Base-by-base conservation (phyloP, 2,329 filamentous ascomycete species). In the Pleoardoris graminearum region DNA sequence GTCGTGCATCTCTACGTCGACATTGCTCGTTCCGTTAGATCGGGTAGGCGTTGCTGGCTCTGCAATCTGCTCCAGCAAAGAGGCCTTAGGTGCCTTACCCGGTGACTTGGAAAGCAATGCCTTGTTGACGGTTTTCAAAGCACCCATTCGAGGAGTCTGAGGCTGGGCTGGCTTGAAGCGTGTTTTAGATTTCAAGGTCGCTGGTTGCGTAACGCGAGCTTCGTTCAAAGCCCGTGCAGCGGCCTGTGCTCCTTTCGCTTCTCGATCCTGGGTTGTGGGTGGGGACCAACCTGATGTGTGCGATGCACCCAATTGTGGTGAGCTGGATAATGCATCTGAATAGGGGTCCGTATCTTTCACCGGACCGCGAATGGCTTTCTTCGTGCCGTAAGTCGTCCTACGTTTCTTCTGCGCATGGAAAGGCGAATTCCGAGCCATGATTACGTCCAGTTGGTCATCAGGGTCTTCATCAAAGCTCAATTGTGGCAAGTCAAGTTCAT, bases 181-280 rank as follows among this genome's bases (percentile, higher is more conserved):
- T 11, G 53, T 50, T 30, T 44, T 59, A 3, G 59, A 55, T 46
- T 70, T 73, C 39, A 68, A 47, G 1, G 55, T 63, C 7, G 62
- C 63, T 32, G 48, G 47, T 57, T 30, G 54, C 51, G 44, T 60
- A 60, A 19, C 46, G 57, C 53, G 53, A 12, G 51, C 59, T 10
- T 64, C 54, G 46, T 63, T 56, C 44, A 59, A 50, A 19, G 59
- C 59, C 23, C 55, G 54, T 14, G 50, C 56, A 14, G 68, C 71
- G 35, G 72, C 69, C 48, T 60, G 55, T 17, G 69, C 67, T 17
- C 73, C 72, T 35, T 68, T 65, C 36, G 68, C 45, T 51, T 77
- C 76, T 14, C 66, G 68, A 46, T 61, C 58, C 33, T 62, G 65
- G 12, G 55, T 53, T 11, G 63, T 62, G n/a, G 65, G 60, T 35